These are phyloP conservation scores for Diospyros kaki DNA, from an alignment of 148 eudicot genomes.

Conservation along the genomic window DNA sequence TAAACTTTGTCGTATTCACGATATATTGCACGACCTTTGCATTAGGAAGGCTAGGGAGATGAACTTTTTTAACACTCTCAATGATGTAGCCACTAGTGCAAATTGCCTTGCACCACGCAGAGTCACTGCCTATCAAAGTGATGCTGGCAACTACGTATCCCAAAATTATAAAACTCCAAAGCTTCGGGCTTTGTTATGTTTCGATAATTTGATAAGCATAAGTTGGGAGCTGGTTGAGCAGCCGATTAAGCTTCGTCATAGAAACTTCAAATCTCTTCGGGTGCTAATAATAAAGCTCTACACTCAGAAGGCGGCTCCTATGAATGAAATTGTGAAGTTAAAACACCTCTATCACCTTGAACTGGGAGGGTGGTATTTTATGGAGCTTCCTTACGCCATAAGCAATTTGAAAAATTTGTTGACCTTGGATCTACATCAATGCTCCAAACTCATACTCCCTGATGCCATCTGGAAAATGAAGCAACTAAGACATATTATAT, in stretches of 20 bases:
- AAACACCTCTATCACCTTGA: conserved; percentile 1
- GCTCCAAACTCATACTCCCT: background rate
- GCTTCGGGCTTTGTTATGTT: conserved; percentile 6
- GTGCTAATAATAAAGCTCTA: background rate
- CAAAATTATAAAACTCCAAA: background rate
- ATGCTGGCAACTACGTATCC: background rate
- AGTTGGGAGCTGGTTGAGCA: background rate
- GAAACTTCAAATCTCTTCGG: background rate
- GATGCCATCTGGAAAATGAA: background rate
- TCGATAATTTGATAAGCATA: background rate
- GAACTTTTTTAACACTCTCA: conserved; percentile 3
- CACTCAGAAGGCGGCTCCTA: background rate
- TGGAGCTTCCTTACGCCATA: background rate
- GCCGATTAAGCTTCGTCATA: background rate
- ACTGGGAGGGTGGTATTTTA: background rate
- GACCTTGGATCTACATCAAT: background rate
- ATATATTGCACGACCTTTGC: no score
- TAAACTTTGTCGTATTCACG: background rate
- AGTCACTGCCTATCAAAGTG: background rate
- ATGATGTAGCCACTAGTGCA: background rate
- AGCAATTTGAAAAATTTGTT: conserved; percentile 1
- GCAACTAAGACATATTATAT: background rate
- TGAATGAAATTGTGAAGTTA: conserved; percentile 10
- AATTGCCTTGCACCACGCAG: background rate
- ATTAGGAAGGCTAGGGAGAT: no score